Base-by-base conservation (phyloP, 345 rosid genomes). In the Arabidopsis arenosa region DNA sequence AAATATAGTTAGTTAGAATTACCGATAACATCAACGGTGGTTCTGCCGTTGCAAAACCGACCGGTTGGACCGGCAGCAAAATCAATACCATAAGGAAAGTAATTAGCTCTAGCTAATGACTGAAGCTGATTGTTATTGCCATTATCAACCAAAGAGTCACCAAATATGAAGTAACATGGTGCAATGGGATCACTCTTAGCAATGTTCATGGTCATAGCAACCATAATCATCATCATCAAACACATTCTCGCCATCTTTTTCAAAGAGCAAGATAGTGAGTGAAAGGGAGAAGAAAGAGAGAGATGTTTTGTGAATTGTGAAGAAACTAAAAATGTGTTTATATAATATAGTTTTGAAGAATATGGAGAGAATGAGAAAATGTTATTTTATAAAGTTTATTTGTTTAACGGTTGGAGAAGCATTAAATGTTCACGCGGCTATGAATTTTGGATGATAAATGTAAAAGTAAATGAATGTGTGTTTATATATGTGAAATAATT, bases 81-180 rank as follows among this genome's bases (percentile, higher is more conserved):
- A 76, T 93, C 98, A 45, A 93, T 89, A 7, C 98, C 98, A 12
- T 93, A 93, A 58, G 98, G 98, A 75, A 86, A 49, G 67, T 90
- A 93, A 80, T 93, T 39, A 75, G 97, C 92, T 78, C 85, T 86
- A 6, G 98, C 98, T 75, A 88, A 71, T 30, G 97, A 90, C 0
- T 23, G 6, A 7, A 93, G 95, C 40, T 54, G 83, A 72, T 93
- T 93, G 57, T 93, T 93, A 59, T 93, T 93, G 40, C 98, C 98
- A 71, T 89, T 89, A 54, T 93, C 98, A 35, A 89, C 95, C 83
- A 93, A 79, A 11, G 98, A 93, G 64, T 93, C 98, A 63, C 98
- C 98, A 62, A 93, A 93, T 69, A 90, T 81, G 75, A 91, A 93
- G 84, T 83, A 89, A 68, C 97, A 89, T 43, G 98, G 97, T 18